Conservation (phyloP, 208 protist species). For the Crithidia sp. region DNA sequence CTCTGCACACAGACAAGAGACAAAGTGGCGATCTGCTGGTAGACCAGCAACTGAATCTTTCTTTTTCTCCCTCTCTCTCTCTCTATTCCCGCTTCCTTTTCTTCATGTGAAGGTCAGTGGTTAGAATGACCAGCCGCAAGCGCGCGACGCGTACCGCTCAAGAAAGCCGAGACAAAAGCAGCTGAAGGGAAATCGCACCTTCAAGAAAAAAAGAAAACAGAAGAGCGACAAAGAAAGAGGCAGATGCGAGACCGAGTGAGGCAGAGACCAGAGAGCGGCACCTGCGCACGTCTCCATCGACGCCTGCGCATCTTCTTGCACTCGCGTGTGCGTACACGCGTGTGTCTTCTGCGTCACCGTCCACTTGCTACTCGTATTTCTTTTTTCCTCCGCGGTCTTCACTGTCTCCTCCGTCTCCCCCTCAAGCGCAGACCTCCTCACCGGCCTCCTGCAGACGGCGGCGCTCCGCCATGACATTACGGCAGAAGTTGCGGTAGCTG, state of each 20-base stretch:
- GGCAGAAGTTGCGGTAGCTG: conserved; percentile 37
- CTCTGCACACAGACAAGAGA: neutral
- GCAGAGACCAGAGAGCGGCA: no score
- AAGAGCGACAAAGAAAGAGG: no score
- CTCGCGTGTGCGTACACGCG: neutral
- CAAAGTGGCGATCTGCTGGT: neutral
- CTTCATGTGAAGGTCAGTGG: neutral
- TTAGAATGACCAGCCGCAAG: neutral
- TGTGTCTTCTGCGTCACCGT: no score
- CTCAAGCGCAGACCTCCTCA: neutral
- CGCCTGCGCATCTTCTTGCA: neutral
- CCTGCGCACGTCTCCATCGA: no score
- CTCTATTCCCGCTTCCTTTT: neutral
- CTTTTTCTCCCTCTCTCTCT: neutral
- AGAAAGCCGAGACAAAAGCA: neutral
- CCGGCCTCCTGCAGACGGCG: conserved; percentile 25
- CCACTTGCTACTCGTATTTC: neutral
- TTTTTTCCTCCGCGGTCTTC: neutral
- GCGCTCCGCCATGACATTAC: conserved; percentile 52
- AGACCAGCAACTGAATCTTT: no score
- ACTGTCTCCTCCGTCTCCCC: neutral
- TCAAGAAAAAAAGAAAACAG: no score
- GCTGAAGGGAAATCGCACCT: no score
- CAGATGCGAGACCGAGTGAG: no score
- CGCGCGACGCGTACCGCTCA: neutral